Evolutionary conservation across 768 basidiomycete genomes (phyloP).

Genomic region (Mrakia hoshinonis): DNA sequence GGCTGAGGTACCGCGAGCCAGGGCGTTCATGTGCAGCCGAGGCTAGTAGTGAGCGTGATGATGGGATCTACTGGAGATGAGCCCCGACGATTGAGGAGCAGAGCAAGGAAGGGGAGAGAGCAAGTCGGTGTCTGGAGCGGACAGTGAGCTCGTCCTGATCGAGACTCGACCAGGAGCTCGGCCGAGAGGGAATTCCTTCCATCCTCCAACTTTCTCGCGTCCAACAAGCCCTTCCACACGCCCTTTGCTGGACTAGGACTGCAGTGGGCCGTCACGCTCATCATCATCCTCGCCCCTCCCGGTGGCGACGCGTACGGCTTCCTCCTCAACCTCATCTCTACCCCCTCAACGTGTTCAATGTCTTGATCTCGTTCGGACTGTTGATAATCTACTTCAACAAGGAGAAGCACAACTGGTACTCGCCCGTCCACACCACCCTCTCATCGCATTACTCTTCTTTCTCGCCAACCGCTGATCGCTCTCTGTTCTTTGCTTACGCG

Average conservation of each 20-base stretch:
- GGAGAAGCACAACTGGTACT: conserved; percentile 26
- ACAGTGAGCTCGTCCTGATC: no score
- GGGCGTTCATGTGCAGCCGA: no score
- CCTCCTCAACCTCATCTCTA: conserved; percentile 34
- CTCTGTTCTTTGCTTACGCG: no score
- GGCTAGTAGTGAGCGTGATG: no score
- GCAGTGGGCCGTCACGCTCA: conserved; percentile 32
- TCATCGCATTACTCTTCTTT: conserved; percentile 33
- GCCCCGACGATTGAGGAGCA: no score
- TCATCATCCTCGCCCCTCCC: conserved; percentile 34
- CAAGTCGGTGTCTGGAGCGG: no score
- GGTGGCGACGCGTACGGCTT: conserved; percentile 35
- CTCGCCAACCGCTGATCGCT: conserved; percentile 34
- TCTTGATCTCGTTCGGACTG: conserved; percentile 32
- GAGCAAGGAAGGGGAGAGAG: no score
- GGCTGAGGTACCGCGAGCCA: no score
- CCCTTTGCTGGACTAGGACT: conserved; percentile 33
- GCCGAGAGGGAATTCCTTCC: conserved; percentile 36
- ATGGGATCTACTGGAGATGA: no score
- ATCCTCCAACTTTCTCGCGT: conserved; percentile 34
- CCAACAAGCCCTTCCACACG: conserved; percentile 35
- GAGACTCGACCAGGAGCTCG: conserved; percentile 34
- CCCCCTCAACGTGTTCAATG: conserved; percentile 34
- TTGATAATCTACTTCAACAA: conserved; percentile 29
- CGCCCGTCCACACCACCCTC: conserved; percentile 30